phyloP scores from a whole-genome alignment of 2,329 filamentous ascomycete species.

The Penicillium verrucosum region DNA sequence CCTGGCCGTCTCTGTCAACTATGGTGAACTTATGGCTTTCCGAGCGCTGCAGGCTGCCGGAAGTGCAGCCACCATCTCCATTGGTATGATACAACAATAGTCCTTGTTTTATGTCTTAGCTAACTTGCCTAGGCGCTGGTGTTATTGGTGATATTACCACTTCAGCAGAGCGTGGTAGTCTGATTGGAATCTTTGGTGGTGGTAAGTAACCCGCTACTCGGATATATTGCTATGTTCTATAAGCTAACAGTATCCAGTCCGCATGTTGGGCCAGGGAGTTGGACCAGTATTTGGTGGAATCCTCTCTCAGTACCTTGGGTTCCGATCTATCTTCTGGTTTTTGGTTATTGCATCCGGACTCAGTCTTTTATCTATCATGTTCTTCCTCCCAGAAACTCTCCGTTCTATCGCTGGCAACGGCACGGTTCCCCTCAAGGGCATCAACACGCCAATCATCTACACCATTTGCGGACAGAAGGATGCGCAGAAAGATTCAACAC shows the following conservation, averaged over 20 bases:
- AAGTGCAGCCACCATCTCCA: constrained; percentile 49
- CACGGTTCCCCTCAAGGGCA: constrained; percentile 36
- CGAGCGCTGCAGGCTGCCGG: constrained; percentile 50
- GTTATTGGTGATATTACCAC: constrained; percentile 44
- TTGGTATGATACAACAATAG: constrained; percentile 34
- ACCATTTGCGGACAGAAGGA: constrained; percentile 20
- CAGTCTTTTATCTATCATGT: constrained; percentile 38
- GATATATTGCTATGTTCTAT: background rate
- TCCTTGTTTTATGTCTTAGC: background rate
- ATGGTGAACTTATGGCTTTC: constrained; percentile 45
- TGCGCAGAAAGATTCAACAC: constrained; percentile 13
- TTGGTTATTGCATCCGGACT: constrained; percentile 38
- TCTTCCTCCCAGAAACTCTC: constrained; percentile 48
- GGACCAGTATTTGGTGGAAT: constrained; percentile 46
- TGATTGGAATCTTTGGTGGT: constrained; percentile 40
- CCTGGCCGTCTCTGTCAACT: constrained; percentile 45
- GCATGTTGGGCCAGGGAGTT: constrained; percentile 46
- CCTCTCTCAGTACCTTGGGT: constrained; percentile 36
- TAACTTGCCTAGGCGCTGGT: constrained; percentile 29
- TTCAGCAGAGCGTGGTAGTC: constrained; percentile 39
- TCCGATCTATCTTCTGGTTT: constrained; percentile 43
- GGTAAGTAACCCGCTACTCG: constrained; percentile 22
- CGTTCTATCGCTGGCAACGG: constrained; percentile 47
- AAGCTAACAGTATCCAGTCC: constrained; percentile 25
- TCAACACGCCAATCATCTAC: constrained; percentile 44